phyloP scores from a whole-genome alignment of 768 basidiomycete genomes.

The Rhodotorula babjevae region DNA sequence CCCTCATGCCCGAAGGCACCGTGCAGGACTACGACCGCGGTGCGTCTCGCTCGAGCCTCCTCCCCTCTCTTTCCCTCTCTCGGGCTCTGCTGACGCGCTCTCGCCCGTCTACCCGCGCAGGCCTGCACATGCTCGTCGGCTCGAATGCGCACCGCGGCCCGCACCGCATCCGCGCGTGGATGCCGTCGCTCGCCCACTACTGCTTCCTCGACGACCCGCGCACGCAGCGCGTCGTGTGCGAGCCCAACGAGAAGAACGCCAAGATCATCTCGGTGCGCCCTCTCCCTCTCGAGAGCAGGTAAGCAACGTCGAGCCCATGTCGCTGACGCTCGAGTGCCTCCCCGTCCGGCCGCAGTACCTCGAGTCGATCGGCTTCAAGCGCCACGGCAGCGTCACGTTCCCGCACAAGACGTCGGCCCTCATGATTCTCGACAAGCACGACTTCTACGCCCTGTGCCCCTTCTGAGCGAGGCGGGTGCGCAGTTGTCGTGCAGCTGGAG shows the following conservation, averaged over 20 bases:
- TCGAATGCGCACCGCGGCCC: slow-evolving; percentile 35
- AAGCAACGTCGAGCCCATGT: no score
- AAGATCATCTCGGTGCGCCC: slow-evolving; percentile 30
- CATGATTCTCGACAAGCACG: slow-evolving; percentile 36
- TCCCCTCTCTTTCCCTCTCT: no score
- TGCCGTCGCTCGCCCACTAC: slow-evolving; percentile 38
- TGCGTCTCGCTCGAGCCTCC: neutral
- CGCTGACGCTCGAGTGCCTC: no score
- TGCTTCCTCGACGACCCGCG: slow-evolving; percentile 39
- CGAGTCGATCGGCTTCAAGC: slow-evolving; percentile 35
- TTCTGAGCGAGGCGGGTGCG: slow-evolving; percentile 2
- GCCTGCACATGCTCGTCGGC: slow-evolving; percentile 38
- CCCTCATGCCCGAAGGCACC: slow-evolving; percentile 17
- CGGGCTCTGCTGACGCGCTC: no score
- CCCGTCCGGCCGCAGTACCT: slow-evolving; percentile 21
- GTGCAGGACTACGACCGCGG: slow-evolving; percentile 37
- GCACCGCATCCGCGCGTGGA: slow-evolving; percentile 37
- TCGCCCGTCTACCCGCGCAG: no score
- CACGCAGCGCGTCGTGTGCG: slow-evolving; percentile 36
- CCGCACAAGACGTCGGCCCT: slow-evolving; percentile 38
- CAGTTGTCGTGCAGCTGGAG: no score
- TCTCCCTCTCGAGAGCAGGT: neutral
- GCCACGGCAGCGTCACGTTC: slow-evolving; percentile 33
- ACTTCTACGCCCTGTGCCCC: slow-evolving; percentile 28
- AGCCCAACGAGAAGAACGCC: slow-evolving; percentile 38